Evolutionary conservation across 2,329 filamentous ascomycete species (phyloP).

Genomic region (Coniochaeta sp.): DNA sequence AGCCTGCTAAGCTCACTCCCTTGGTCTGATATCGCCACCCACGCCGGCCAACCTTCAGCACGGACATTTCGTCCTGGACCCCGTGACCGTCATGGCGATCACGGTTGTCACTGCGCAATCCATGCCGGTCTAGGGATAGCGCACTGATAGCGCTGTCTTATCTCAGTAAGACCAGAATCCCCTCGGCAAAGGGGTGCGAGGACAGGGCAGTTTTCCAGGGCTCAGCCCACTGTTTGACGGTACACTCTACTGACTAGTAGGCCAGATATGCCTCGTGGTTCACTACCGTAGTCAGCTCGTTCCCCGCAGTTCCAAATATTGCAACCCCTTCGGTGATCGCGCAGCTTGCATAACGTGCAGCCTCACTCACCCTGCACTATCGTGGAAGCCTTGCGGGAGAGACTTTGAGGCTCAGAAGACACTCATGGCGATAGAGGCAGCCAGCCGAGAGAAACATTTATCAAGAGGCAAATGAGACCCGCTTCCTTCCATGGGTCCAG

Average conservation of each 20-base stretch:
- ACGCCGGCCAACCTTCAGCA: neutral
- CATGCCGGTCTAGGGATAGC: neutral
- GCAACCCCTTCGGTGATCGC: neutral
- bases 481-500: slow-evolving; percentile 1
- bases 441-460: neutral
- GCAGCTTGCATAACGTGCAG: neutral
- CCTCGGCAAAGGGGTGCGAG: neutral
- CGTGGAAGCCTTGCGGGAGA: neutral
- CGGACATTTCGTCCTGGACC: neutral
- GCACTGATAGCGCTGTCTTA: neutral
- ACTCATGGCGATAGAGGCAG: neutral
- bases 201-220: neutral
- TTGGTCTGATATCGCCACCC: neutral
- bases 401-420: neutral
- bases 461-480: slow-evolving; percentile 2
- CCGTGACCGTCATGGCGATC: neutral
- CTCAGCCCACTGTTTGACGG: neutral
- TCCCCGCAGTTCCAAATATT: neutral
- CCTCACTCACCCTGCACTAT: too few species aligned
- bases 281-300: too few species aligned
- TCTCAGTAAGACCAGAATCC: neutral
- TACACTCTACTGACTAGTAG: too few species aligned
- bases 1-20: neutral
- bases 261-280: too few species aligned
- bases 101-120: neutral